Conservation (phyloP, 331 rosid genomes). For the Cydonia oblonga region DNA sequence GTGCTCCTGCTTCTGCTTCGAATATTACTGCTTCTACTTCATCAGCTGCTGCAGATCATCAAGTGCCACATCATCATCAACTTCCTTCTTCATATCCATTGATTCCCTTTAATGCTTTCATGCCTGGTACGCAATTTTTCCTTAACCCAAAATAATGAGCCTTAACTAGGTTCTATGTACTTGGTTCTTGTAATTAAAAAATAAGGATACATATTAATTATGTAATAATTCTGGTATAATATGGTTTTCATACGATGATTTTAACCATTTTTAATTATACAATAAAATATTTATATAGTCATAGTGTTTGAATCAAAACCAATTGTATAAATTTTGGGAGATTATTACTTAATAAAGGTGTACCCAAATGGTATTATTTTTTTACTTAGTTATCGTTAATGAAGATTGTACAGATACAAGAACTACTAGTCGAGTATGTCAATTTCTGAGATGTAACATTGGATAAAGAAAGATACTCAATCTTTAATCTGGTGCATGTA, state of each 20-base stretch:
- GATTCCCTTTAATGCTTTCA: conserved; percentile 19
- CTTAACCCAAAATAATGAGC: background rate
- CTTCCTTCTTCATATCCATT: conserved; percentile 6
- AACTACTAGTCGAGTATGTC: background rate
- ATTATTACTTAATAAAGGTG: background rate
- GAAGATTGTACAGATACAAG: background rate
- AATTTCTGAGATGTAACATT: background rate
- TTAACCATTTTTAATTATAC: background rate
- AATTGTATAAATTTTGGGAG: background rate
- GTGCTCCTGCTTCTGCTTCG: background rate
- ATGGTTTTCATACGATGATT: background rate
- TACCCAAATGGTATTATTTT: background rate
- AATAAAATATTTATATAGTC: too few species aligned
- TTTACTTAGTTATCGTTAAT: background rate
- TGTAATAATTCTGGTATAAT: background rate
- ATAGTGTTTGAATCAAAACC: background rate
- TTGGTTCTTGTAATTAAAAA: background rate
- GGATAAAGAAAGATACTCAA: background rate
- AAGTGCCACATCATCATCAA: background rate
- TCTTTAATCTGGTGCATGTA: background rate
- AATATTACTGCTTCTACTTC: conserved; percentile 7
- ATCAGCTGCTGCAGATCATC: conserved; percentile 7
- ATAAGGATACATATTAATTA: background rate
- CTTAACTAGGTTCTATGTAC: background rate
- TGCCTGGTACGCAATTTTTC: conserved; percentile 38